Base-by-base conservation (phyloP, 2,329 filamentous ascomycete species). In the Monosporascus sp. region DNA sequence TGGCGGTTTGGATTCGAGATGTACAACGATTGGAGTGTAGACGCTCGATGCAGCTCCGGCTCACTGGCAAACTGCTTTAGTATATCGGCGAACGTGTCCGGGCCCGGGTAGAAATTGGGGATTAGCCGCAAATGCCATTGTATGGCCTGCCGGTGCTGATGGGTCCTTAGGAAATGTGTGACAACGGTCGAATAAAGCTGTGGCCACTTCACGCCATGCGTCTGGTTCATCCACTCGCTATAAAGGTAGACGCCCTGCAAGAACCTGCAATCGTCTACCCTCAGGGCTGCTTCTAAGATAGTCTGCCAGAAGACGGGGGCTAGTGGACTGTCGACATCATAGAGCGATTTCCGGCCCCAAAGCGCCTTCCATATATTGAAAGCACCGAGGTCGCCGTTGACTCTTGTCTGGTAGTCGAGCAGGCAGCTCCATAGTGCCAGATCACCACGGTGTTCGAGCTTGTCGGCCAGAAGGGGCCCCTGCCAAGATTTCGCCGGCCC, bases 111-210 rank as follows among this genome's bases (percentile, higher is more conserved):
- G 56, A 80, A 79, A 11, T 65, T 68, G 5, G 73, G 67, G 35
- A 66, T 68, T 20, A 83, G 63, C 5, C 68, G 71, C 5, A 75
- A 39, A 57, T 82, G 78, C 79, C 80, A 82, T 27, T 67, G 66
- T 45, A 78, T 52, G 7, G 70, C 74, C 46, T 69, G 62, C 1
- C 67, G 64, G 49, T 71, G 72, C 44, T 73, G 65, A 27, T 64
- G 67, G 25, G 68, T 69, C 1, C 63, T 65, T 5, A 83, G 66
- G 47, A 75, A 74, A 56, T 69, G 67, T 20, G 72, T 65, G 18
- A 83, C 60, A 14, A 76, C 60, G n/a, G 68, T 75, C n/a, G 66
- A 63, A 57, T 83, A 82, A 2, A 82, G 62, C 14, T 72, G 62
- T 2, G 80, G 79, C 80, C 79, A 83, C 41, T 63, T 64, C 14